A percentile compares a stretch with the other conserved stretches of the same genome.
Conservation (phyloP, 768 basidiomycete genomes). For the Mrakia gelida region DNA sequence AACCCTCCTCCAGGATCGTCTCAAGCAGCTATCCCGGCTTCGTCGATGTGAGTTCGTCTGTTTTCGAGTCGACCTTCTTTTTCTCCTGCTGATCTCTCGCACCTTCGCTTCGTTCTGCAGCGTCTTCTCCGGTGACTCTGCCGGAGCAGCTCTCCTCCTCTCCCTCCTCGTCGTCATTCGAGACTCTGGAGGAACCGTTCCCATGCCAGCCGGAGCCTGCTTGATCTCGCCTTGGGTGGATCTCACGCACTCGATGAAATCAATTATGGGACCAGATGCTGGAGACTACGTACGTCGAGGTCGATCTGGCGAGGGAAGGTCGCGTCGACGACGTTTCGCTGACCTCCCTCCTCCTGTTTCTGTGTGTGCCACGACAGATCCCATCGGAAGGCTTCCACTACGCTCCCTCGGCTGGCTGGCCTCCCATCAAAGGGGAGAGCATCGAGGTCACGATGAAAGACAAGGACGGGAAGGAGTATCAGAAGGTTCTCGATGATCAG, state of each 20-base stretch:
- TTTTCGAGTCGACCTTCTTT: too few relatives aligned
- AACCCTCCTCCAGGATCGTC: conserved; percentile 54
- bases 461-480: background rate
- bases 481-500: conserved; percentile 20
- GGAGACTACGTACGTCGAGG: conserved; percentile 11
- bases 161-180: conserved; percentile 70
- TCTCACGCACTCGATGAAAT: conserved; percentile 80
- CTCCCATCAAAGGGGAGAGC: conserved; percentile 19
- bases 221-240: conserved; percentile 87
- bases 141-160: conserved; percentile 81
- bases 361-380: background rate
- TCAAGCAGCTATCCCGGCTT: conserved; percentile 74
- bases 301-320: too few relatives aligned
- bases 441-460: conserved; percentile 10
- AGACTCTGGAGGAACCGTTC: conserved; percentile 63
- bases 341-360: too few relatives aligned
- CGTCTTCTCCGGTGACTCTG: conserved; percentile 83
- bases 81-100: background rate
- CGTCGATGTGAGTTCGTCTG: conserved; percentile 44
- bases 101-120: conserved; percentile 51
- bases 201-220: conserved; percentile 78
- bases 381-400: conserved; percentile 29
- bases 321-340: background rate
- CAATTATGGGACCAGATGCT: conserved; percentile 40
- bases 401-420: conserved; percentile 24